Conservation (phyloP, 116 monocot genomes). For the Posidonia oceanica region DNA sequence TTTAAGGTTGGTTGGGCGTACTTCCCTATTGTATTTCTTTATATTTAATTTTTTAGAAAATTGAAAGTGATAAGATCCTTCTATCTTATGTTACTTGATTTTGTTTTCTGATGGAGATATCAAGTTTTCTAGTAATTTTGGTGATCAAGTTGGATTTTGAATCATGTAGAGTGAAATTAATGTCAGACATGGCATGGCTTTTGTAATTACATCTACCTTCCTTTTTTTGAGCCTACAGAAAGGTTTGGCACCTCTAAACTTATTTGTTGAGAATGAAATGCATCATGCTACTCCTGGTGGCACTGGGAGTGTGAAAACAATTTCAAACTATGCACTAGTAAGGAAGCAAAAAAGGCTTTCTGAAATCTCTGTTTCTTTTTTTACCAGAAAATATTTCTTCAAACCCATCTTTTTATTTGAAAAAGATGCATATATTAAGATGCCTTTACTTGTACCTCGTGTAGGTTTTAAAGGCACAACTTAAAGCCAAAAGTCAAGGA, state of each 20-base stretch:
- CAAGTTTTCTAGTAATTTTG: neutral
- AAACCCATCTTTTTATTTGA: neutral
- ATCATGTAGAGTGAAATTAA: too few species aligned
- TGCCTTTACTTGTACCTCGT: neutral
- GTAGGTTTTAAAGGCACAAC: conserved; percentile 69
- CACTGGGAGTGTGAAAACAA: conserved; percentile 74
- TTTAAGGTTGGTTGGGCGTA: conserved; percentile 42
- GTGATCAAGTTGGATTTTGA: too few species aligned
- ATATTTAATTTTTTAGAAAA: neutral
- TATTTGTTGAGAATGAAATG: conserved; percentile 60
- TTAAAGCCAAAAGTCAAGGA: conserved; percentile 47
- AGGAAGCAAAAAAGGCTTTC: neutral
- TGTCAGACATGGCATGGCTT: too few species aligned
- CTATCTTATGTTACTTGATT: neutral
- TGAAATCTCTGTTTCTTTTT: neutral
- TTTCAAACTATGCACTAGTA: conserved; percentile 86
- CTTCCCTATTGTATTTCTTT: neutral
- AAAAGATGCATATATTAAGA: neutral
- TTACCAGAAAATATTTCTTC: too few species aligned
- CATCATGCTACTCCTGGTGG: conserved; percentile 87
- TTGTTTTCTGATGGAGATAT: neutral
- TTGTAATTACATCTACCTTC: neutral
- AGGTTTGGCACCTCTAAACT: conserved; percentile 53
- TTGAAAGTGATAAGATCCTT: neutral
- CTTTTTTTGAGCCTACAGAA: conserved; percentile 26